A percentile compares a stretch with the other conserved stretches of the same genome.
Conservation (phyloP, 257 asterid species). For the Ilex asprella region DNA sequence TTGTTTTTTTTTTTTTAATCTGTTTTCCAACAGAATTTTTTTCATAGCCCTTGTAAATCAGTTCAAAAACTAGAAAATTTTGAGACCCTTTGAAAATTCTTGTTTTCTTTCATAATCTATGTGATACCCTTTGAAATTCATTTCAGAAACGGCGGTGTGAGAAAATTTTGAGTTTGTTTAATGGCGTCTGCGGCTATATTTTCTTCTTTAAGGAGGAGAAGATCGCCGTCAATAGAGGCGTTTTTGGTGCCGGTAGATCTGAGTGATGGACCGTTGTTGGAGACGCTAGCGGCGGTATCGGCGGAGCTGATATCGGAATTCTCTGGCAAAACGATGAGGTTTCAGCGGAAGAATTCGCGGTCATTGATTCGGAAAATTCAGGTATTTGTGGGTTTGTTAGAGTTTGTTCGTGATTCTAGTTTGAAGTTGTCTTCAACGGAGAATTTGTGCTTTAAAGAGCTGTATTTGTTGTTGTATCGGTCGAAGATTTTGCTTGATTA, state of each 20-base stretch:
- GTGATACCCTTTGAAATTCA: no score
- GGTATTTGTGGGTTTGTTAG: neutral
- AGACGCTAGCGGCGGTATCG: neutral
- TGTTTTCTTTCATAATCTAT: no score
- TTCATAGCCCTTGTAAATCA: no score
- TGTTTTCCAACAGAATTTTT: no score
- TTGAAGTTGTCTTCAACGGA: neutral
- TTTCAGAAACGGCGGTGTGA: no score
- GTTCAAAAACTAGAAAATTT: no score
- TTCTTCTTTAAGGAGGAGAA: neutral
- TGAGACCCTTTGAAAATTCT: no score
- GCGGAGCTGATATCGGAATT: neutral
- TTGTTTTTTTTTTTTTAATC: no score
- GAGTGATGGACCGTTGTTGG: neutral
- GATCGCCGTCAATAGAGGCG: neutral
- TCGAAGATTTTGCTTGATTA: neutral
- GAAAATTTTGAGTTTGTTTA: neutral
- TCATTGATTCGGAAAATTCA: neutral
- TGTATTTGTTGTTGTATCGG: neutral
- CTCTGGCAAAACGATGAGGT: neutral
- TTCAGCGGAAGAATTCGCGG: neutral
- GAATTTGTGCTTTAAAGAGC: neutral
- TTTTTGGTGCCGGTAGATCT: neutral
- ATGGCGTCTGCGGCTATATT: constrained; percentile 2
- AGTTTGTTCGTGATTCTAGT: neutral